Evolutionary conservation across 495 filamentous ascomycete species (phyloP).

Genomic region (Penicillium alfredii): DNA sequence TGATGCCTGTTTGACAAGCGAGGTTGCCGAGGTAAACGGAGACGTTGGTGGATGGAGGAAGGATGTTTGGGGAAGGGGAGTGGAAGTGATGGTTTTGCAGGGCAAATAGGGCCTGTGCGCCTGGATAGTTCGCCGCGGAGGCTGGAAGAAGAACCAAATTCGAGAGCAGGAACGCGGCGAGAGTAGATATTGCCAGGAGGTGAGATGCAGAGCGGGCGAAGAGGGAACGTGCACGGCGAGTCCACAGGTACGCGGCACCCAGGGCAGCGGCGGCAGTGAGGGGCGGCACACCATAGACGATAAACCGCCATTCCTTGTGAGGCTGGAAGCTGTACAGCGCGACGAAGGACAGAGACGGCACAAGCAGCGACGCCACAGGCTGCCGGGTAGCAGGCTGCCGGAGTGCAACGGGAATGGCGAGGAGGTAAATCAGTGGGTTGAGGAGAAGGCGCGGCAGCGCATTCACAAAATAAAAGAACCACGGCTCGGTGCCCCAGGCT

Average conservation of each 20-base stretch:
- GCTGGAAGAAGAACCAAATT: constrained; percentile 58
- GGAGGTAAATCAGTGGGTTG: constrained; percentile 59
- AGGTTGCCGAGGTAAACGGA: constrained; percentile 77
- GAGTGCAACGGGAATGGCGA: constrained; percentile 63
- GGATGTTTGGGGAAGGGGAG: constrained; percentile 3
- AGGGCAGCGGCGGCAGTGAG: constrained; percentile 74
- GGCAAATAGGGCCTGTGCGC: constrained; percentile 61
- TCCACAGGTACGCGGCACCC: constrained; percentile 69
- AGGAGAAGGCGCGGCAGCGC: constrained; percentile 77
- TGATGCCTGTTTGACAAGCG: constrained; percentile 90
- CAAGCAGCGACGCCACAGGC: constrained; percentile 46
- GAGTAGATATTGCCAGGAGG: constrained; percentile 56
- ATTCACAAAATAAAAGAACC: constrained; percentile 78
- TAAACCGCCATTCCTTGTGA: constrained; percentile 96
- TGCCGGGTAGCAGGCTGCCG: constrained; percentile 43
- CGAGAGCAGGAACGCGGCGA: constrained; percentile 53
- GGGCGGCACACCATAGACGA: constrained; percentile 78
- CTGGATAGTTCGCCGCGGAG: constrained; percentile 83
- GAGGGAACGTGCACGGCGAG: constrained; percentile 52
- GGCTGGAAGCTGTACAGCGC: constrained; percentile 76
- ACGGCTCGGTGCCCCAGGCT: constrained; percentile 82
- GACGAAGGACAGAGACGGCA: constrained; percentile 67
- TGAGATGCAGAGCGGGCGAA: constrained; percentile 34
- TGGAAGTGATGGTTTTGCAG: constrained; percentile 34
- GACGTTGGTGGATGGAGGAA: constrained; percentile 18